These are phyloP conservation scores for Tolypocladium ophioglossoides DNA, from an alignment of 2,329 filamentous ascomycete genomes.

Conservation along the genomic window DNA sequence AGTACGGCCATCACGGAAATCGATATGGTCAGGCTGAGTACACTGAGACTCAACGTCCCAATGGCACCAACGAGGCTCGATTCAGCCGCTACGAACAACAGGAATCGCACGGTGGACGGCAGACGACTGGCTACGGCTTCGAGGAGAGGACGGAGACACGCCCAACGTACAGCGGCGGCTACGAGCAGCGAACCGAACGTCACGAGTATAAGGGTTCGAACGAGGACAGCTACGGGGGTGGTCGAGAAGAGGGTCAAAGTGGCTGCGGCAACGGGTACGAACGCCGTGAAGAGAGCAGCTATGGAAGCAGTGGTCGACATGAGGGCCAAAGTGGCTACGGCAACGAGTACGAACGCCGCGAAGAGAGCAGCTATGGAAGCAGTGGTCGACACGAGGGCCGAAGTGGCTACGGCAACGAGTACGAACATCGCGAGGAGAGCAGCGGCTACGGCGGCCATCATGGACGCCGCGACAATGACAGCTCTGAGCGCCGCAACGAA, in stretches of 20 bases:
- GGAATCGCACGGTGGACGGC: constrained; percentile 24
- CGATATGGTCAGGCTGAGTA: constrained; percentile 52
- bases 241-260: constrained; percentile 13
- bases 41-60: constrained; percentile 44
- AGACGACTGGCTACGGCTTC: constrained; percentile 42
- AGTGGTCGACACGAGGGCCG: constrained; percentile 11
- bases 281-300: constrained; percentile 11
- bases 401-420: constrained; percentile 13
- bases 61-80: constrained; percentile 46
- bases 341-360: constrained; percentile 3
- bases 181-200: constrained; percentile 47
- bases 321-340: too few species aligned
- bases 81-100: constrained; percentile 54
- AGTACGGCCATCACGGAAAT: constrained; percentile 47
- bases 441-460: neutral
- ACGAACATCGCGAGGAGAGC: constrained; percentile 7
- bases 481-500: constrained; percentile 11
- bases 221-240: constrained; percentile 11
- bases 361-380: too few species aligned
- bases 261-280: constrained; percentile 13
- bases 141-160: constrained; percentile 46
- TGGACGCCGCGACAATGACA: constrained; percentile 10
- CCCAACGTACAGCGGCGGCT: constrained; percentile 40
- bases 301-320: too few species aligned
- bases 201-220: constrained; percentile 31